Base-by-base conservation (phyloP, 352 stramenopile genomes). In the Phytophthora idaei region DNA sequence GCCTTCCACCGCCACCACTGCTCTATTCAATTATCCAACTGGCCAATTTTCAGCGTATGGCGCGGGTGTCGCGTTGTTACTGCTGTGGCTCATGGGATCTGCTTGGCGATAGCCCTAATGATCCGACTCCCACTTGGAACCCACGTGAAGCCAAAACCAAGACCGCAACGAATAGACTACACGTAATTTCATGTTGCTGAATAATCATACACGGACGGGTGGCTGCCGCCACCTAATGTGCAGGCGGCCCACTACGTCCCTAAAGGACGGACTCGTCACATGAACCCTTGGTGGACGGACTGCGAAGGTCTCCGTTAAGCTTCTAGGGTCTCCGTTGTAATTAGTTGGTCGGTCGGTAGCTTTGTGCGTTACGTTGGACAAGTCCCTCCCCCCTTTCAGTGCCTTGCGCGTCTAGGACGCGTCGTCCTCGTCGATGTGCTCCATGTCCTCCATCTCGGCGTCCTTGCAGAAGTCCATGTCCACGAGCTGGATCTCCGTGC, bases 391-490 rank as follows among this genome's bases (percentile, higher is more conserved):
- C 50, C 29, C 36, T 57, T 36, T 49, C 52, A 53, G 11, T 58
- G 28, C 29, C 48, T 31, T 8, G 34, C 12, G 27, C 49, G 31
- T 56, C n/a, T 42, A 56, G 14, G 34, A 52, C 17, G 28, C 14
- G 27, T 36, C 32, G 31, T 57, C 50, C 27, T 71, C 44, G 54
- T 73, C 61, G 11, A 75, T 61, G 57, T 76, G 54, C 42, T 73
- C 60, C 58, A 73, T 74, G 51, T 80, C 61, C 42, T 78, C 71
- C 53, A 77, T 39, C 12, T 81, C 52, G 28, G 37, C 64, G 49
- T 77, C 59, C 53, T 80, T 71, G 58, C 74, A 83, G 15, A 76
- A 72, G 7, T 71, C 65, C 75, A 88, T 84, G 69, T 78, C 73
- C 52, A 71, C 53, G 2, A 78, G 25, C 57, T 66, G 32, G 25